Conservation (phyloP, 2,329 filamentous ascomycete species). For the Xylaria sp. region DNA sequence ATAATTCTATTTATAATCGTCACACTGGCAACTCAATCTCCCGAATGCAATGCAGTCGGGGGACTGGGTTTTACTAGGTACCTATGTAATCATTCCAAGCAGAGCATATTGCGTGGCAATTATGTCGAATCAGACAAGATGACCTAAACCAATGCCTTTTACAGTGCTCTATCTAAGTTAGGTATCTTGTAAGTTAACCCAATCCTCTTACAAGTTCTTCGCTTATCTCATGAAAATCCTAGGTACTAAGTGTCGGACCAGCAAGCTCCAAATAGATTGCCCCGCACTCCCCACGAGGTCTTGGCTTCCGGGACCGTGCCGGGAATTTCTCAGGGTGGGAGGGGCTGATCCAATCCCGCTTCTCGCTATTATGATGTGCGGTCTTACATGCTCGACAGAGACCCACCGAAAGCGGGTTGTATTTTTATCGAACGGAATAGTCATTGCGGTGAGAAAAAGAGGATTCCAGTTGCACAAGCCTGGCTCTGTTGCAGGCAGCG, state of each 20-base stretch:
- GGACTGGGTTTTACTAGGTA: neutral
- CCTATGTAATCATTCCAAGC: neutral
- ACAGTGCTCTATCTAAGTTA: no score
- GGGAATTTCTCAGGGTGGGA: neutral
- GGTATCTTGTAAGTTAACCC: no score
- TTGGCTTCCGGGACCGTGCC: neutral
- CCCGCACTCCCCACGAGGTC: conserved; percentile 10
- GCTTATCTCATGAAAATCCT: conserved; percentile 15
- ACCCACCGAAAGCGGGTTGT: neutral
- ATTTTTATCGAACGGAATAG: neutral
- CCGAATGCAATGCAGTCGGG: neutral
- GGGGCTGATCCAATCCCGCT: neutral
- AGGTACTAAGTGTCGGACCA: neutral
- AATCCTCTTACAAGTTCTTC: neutral
- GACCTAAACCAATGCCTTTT: no score
- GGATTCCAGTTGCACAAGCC: conserved; percentile 5
- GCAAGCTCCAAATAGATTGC: conserved; percentile 10
- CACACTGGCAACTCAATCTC: neutral
- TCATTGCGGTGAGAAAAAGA: conserved; percentile 4
- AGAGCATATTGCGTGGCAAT: neutral
- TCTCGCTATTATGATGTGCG: neutral
- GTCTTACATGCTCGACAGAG: neutral
- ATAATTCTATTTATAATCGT: neutral
- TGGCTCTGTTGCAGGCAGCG: neutral
- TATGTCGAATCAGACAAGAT: neutral